phyloP scores from a whole-genome alignment of 2,329 filamentous ascomycete species.

The Aspergillus fijiensis region DNA sequence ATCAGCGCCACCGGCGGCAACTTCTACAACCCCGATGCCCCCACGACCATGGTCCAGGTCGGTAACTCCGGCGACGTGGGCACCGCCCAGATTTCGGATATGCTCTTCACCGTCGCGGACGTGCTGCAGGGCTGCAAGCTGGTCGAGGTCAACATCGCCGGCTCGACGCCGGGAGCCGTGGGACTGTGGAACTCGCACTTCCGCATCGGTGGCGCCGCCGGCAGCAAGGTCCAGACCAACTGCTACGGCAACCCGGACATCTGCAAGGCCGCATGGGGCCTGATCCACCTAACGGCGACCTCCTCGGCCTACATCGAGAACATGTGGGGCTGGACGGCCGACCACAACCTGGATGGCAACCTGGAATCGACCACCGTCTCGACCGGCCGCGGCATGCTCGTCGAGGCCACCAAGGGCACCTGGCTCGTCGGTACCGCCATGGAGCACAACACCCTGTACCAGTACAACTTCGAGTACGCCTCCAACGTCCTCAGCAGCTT shows the following conservation, averaged over 20 bases:
- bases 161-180: conserved; percentile 49
- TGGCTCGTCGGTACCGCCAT: conserved; percentile 49
- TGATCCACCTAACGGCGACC: conserved; percentile 51
- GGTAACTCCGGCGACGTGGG: conserved; percentile 52
- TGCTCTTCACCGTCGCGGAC: conserved; percentile 53
- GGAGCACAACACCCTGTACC: conserved; percentile 51
- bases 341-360: conserved; percentile 50
- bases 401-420: conserved; percentile 43
- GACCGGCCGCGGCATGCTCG: conserved; percentile 42
- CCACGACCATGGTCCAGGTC: conserved; percentile 52
- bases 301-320: conserved; percentile 57
- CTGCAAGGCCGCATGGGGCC: conserved; percentile 51
- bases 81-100: conserved; percentile 51
- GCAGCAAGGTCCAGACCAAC: conserved; percentile 38
- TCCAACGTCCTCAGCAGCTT: conserved; percentile 43
- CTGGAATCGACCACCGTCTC: conserved; percentile 28
- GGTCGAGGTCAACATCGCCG: conserved; percentile 52
- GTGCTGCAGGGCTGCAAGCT: conserved; percentile 46
- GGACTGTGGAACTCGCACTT: conserved; percentile 52
- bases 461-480: conserved; percentile 48
- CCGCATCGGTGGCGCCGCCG: conserved; percentile 48
- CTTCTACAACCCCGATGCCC: conserved; percentile 46
- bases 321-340: conserved; percentile 50
- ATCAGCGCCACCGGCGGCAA: conserved; percentile 51
- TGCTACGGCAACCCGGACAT: conserved; percentile 34